phyloP scores from a whole-genome alignment of 202 grass and related monocot genomes.

The Eragrostis tef region DNA sequence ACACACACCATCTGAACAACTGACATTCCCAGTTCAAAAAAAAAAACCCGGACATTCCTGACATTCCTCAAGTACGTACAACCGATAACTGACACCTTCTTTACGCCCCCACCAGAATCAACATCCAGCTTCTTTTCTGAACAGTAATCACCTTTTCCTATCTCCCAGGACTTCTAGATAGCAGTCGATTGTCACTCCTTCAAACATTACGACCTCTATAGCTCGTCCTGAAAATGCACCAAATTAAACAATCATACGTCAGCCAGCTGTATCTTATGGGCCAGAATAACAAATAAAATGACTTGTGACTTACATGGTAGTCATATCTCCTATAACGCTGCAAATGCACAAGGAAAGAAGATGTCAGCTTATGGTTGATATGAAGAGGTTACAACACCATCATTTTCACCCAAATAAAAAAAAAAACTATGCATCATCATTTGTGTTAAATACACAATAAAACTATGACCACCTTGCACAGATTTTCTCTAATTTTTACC shows the following conservation, averaged over 20 bases:
- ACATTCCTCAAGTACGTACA: no score
- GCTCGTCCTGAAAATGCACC: conserved; percentile 63
- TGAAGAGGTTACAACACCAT: background rate
- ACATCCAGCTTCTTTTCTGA: background rate
- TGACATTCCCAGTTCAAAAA: no score
- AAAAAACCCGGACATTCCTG: no score
- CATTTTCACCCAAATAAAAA: no score
- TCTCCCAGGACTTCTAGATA: background rate
- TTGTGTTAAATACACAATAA: background rate
- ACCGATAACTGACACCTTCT: background rate
- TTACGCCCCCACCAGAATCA: background rate
- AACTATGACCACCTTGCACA: background rate
- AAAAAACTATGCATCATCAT: background rate
- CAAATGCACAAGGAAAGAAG: conserved; percentile 29
- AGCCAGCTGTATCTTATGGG: background rate
- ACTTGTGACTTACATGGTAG: conserved; percentile 72
- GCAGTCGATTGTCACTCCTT: background rate
- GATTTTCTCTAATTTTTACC: background rate
- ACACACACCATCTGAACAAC: background rate
- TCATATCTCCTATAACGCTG: conserved; percentile 67
- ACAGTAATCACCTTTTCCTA: background rate
- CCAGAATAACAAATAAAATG: conserved; percentile 18
- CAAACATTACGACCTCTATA: conserved; percentile 29
- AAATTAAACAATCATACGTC: conserved; percentile 28
- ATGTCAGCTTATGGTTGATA: conserved; percentile 25